Evolutionary conservation across 2,329 filamentous ascomycete genomes (phyloP).

Genomic region (Diaporthe vexans): DNA sequence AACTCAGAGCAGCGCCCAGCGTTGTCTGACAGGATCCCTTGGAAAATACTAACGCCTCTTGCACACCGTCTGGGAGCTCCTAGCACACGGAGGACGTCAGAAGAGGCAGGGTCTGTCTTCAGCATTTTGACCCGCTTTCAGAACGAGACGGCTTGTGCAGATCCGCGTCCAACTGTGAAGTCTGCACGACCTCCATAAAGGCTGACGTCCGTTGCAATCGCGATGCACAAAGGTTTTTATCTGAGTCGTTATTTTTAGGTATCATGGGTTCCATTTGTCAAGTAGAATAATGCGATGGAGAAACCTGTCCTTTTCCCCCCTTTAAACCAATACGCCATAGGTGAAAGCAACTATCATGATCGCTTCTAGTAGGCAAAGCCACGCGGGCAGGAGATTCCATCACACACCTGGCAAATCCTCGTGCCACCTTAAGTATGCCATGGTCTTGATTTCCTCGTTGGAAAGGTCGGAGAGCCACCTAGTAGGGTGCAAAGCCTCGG

Average conservation of each 20-base stretch:
- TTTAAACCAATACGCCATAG: conserved; percentile 29
- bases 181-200: not conserved
- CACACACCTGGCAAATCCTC: conserved; percentile 23
- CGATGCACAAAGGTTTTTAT: not conserved
- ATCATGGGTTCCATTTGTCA: conserved; percentile 14
- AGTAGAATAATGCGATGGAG: conserved; percentile 26
- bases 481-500: conserved; percentile 77
- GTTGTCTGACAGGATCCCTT: not conserved
- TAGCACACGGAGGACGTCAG: not conserved
- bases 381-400: conserved; percentile 19
- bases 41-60: not conserved
- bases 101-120: not conserved
- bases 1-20: not conserved
- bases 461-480: conserved; percentile 45
- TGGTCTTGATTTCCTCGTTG: not conserved
- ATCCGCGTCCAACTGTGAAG: not conserved
- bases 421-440: not conserved
- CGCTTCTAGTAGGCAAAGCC: conserved; percentile 37
- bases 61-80: not conserved
- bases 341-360: conserved; percentile 35
- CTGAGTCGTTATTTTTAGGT: not conserved
- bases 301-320: conserved; percentile 36
- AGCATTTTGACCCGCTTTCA: not conserved
- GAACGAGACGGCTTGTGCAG: not conserved
- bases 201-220: not conserved